phyloP scores from a whole-genome alignment of 805 yeast species.

The Candida insectalens region DNA sequence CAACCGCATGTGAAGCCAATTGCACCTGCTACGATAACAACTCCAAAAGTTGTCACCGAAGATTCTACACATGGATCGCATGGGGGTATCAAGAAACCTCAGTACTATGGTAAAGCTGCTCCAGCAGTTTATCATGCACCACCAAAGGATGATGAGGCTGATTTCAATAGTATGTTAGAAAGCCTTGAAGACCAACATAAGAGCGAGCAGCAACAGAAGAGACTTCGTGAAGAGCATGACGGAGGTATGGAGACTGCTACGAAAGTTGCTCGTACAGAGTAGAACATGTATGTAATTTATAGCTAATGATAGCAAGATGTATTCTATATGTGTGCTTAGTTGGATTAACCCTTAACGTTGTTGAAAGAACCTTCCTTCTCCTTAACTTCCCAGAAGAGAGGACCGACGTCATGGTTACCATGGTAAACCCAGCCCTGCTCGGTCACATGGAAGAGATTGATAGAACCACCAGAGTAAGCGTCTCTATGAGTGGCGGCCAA shows the following conservation, averaged over 20 bases:
- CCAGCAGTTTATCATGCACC: conserved; percentile 3
- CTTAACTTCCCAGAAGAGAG: conserved; percentile 85
- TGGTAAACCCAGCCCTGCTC: conserved; percentile 94
- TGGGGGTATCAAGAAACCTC: conserved; percentile 16
- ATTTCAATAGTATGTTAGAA: conserved; percentile 14
- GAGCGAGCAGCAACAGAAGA: conserved; percentile 6
- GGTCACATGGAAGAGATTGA: conserved; percentile 86
- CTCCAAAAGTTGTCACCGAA: conserved; percentile 2
- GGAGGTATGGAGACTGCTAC: too few relatives aligned
- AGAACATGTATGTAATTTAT: too few relatives aligned
- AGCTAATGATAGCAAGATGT: too few relatives aligned
- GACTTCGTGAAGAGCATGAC: conserved; percentile 3
- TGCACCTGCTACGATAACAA: conserved; percentile 3
- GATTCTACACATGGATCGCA: conserved; percentile 1
- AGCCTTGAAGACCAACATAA: conserved; percentile 12
- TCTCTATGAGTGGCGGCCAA: conserved; percentile 98
- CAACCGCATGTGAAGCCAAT: conserved; percentile 20
- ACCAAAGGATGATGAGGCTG: conserved; percentile 3
- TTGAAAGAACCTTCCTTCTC: conserved; percentile 83
- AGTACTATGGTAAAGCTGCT: conserved; percentile 17
- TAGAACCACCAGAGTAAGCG: conserved; percentile 95
- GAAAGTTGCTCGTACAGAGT: too few relatives aligned
- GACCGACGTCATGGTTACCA: conserved; percentile 90
- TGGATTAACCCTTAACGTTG: conserved; percentile 46
- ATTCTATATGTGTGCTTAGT: too few relatives aligned